A percentile compares a stretch with the other conserved stretches of the same genome.
These are phyloP conservation scores for Nakaseomyces delphensis DNA, from an alignment of 1,139 yeast genomes.

Conservation along the genomic window DNA sequence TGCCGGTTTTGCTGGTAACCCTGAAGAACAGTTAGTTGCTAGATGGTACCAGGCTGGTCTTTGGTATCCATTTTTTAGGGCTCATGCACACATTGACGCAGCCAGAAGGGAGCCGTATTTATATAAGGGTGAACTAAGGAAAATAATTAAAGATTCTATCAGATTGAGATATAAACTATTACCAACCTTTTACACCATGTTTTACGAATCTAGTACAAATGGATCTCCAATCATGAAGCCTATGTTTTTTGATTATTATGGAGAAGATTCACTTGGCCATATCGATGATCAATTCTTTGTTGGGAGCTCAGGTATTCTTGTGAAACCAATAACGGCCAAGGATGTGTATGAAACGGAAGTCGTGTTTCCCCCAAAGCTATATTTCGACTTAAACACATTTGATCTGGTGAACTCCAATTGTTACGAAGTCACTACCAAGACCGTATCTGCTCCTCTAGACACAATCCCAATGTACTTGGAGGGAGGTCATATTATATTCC, in stretches of 20 bases:
- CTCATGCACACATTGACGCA: slow-evolving; percentile 92
- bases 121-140: slow-evolving; percentile 65
- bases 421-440: slow-evolving; percentile 18
- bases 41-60: slow-evolving; percentile 96
- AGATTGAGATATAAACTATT: slow-evolving; percentile 63
- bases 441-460: slow-evolving; percentile 44
- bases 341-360: slow-evolving; percentile 40
- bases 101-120: slow-evolving; percentile 90
- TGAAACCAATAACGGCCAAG: slow-evolving; percentile 70
- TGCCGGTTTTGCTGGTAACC: slow-evolving; percentile 93
- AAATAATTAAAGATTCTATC: slow-evolving; percentile 60
- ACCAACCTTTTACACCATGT: slow-evolving; percentile 77
- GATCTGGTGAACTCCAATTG: slow-evolving; percentile 34
- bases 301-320: slow-evolving; percentile 64
- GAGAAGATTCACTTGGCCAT: slow-evolving; percentile 39
- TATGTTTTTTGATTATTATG: slow-evolving; percentile 56
- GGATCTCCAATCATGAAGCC: slow-evolving; percentile 78
- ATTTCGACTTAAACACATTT: slow-evolving; percentile 50
- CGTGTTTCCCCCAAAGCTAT: slow-evolving; percentile 56
- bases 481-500: slow-evolving; percentile 68
- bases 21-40: slow-evolving; percentile 65
- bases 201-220: slow-evolving; percentile 48
- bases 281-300: slow-evolving; percentile 81
- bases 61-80: slow-evolving; percentile 94
- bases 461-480: slow-evolving; percentile 65